Evolutionary conservation across 331 rosid genomes (phyloP).

Genomic region (Quercus lobata): DNA sequence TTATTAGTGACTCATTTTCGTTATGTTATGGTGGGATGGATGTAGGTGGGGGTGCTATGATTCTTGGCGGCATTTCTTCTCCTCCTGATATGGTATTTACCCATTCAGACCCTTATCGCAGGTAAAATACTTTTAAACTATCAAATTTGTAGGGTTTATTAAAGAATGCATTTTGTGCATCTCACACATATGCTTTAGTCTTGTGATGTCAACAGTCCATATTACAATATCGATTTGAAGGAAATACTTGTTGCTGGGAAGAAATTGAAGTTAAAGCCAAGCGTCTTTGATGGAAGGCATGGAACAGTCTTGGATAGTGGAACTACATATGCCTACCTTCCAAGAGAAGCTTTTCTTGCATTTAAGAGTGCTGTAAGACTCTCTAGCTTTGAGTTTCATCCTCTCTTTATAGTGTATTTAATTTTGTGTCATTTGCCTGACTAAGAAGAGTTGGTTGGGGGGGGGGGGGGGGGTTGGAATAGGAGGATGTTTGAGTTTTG

Average conservation of each 20-base stretch:
- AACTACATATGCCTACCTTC: slow-evolving; percentile 93
- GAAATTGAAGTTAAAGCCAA: slow-evolving; percentile 51
- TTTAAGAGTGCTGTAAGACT: slow-evolving; percentile 81
- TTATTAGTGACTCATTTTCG: slow-evolving; percentile 83
- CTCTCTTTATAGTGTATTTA: not conserved
- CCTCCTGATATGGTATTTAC: slow-evolving; percentile 76
- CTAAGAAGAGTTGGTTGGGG: not conserved
- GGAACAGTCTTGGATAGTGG: slow-evolving; percentile 97
- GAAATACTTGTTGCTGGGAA: slow-evolving; percentile 92
- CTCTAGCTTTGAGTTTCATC: slow-evolving; percentile 3
- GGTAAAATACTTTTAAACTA: slow-evolving; percentile 59
- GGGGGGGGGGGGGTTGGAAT: not conserved
- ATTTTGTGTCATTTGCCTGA: not conserved
- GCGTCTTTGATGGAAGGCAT: slow-evolving; percentile 71
- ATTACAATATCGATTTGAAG: slow-evolving; percentile 91
- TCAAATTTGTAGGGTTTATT: slow-evolving; percentile 31
- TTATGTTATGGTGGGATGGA: slow-evolving; percentile 98
- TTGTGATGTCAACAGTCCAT: slow-evolving; percentile 99
- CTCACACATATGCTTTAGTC: slow-evolving; percentile 97
- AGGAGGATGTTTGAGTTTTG: not conserved
- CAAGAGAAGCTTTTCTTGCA: slow-evolving; percentile 65
- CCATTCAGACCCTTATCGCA: slow-evolving; percentile 70
- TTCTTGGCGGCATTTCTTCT: slow-evolving; percentile 83
- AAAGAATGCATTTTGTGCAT: slow-evolving; percentile 64
- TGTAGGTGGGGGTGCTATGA: slow-evolving; percentile 98